Percentiles rank a stretch among this genome's conserved stretches.
Evolutionary conservation across 306 rosid species (phyloP).

Genomic region (Delonix regia): DNA sequence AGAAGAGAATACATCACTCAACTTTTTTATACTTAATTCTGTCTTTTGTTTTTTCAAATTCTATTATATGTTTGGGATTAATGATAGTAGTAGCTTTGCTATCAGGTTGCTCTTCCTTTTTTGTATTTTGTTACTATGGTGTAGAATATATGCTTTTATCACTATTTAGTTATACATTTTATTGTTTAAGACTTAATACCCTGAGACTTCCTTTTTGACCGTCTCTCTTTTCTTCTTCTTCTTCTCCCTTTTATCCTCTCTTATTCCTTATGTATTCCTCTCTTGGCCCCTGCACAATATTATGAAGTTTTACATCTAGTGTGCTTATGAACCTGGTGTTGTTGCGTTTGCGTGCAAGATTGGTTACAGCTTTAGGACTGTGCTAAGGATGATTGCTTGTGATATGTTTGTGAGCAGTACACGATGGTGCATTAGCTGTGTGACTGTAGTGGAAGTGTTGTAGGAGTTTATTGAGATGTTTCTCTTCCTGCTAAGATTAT

Average conservation of each 20-base stretch:
- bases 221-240: not conserved
- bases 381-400: slow-evolving; percentile 6
- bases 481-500: slow-evolving; percentile 19
- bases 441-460: slow-evolving; percentile 1
- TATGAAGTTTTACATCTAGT: not conserved
- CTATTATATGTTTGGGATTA: not conserved
- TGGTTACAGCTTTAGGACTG: slow-evolving; percentile 4
- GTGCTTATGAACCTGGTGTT: not conserved
- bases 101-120: not conserved
- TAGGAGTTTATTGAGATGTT: not conserved
- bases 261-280: not conserved
- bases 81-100: not conserved
- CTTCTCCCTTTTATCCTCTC: not conserved
- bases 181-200: not conserved
- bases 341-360: not conserved
- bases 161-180: not conserved
- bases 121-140: too few relatives aligned
- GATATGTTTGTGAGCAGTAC: not conserved
- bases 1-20: too few relatives aligned
- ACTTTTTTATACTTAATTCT: not conserved
- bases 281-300: not conserved
- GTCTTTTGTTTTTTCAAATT: not conserved
- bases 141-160: slow-evolving; percentile 17
- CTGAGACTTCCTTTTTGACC: not conserved
- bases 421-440: not conserved